These are phyloP conservation scores for Russula griseocarnosa DNA, from an alignment of 768 basidiomycete genomes.

Conservation along the genomic window DNA sequence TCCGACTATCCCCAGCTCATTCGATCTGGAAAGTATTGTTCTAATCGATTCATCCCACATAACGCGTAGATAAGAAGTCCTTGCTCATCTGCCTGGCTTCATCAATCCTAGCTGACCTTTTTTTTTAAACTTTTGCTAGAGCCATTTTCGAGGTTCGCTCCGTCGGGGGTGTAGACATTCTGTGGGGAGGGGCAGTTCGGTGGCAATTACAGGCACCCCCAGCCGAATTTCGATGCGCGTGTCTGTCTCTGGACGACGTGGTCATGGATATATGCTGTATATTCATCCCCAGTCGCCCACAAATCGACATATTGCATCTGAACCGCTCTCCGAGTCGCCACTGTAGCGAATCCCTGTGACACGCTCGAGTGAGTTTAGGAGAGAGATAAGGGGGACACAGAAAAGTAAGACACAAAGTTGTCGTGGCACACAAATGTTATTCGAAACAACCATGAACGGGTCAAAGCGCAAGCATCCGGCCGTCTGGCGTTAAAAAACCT, in stretches of 20 bases:
- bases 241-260: background rate
- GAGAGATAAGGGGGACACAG: background rate
- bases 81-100: background rate
- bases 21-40: background rate
- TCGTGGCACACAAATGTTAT: background rate
- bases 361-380: background rate
- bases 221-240: background rate
- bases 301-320: background rate
- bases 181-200: background rate
- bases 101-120: background rate
- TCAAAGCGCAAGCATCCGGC: background rate
- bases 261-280: background rate
- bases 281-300: background rate
- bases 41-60: background rate
- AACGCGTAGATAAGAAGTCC: background rate
- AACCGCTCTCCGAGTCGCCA: background rate
- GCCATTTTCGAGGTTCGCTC: background rate
- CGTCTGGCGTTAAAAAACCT: background rate
- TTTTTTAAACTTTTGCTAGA: background rate
- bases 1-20: background rate
- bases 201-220: background rate
- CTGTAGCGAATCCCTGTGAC: no score
- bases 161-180: background rate
- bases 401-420: background rate
- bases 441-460: background rate